Conservation (phyloP, 345 rosid genomes). For the Eucalyptus regnans region DNA sequence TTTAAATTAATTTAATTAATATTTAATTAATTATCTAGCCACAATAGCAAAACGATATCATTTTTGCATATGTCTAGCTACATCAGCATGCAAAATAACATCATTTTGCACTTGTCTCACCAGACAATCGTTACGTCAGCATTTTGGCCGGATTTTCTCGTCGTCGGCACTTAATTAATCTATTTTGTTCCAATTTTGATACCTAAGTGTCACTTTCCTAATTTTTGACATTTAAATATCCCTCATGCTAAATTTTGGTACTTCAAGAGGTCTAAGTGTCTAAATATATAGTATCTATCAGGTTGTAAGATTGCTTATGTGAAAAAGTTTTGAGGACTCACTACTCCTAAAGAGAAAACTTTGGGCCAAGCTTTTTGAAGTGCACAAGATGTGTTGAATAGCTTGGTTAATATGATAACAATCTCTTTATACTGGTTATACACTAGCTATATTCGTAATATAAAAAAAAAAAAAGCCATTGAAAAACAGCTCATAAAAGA, state of each 20-base stretch:
- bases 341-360: not conserved
- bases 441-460: not conserved
- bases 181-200: accelerated
- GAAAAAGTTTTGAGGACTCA: not conserved
- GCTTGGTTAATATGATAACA: not conserved
- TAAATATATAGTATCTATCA: not conserved
- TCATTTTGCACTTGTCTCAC: too few species aligned
- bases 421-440: not conserved
- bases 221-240: too few species aligned
- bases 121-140: accelerated
- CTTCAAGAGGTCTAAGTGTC: too few species aligned
- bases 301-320: not conserved
- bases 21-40: too few species aligned
- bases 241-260: too few species aligned
- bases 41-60: accelerated
- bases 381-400: not conserved
- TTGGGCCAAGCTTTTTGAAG: not conserved
- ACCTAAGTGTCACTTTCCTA: too few species aligned
- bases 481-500: not conserved
- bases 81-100: accelerated
- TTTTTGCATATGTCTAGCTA: too few species aligned
- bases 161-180: accelerated
- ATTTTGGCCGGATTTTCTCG: accelerated
- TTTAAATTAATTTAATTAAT: too few species aligned
- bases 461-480: not conserved